phyloP scores from a whole-genome alignment of 2,329 filamentous ascomycete genomes.

The Leptographium radiaticola region DNA sequence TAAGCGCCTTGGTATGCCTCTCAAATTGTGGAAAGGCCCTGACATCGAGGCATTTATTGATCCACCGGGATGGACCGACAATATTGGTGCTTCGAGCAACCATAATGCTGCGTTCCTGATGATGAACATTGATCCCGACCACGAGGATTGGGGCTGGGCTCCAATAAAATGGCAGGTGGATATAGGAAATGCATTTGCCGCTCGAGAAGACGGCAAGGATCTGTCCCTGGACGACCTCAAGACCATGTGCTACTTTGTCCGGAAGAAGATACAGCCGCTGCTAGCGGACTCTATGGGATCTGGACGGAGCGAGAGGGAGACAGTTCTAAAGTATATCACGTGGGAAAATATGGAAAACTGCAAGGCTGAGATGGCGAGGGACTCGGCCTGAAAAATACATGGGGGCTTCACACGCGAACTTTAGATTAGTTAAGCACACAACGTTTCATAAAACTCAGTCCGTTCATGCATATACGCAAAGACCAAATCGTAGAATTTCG shows the following conservation, averaged over 20 bases:
- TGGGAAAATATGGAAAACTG: not conserved
- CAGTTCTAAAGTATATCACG: not conserved
- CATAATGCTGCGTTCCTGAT: not conserved
- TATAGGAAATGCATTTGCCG: not conserved
- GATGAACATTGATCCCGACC: not conserved
- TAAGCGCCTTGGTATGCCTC: not conserved
- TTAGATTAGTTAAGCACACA: no score
- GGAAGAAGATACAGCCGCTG: not conserved
- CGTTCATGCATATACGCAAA: no score
- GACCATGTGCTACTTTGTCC: not conserved
- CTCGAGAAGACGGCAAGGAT: not conserved
- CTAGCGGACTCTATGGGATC: not conserved
- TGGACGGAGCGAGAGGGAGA: not conserved
- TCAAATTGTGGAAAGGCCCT: not conserved
- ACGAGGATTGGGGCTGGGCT: not conserved
- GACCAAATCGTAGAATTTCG: no score
- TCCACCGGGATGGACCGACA: not conserved
- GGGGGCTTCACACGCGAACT: no score
- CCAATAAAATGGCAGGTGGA: not conserved
- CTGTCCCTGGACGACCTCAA: not conserved
- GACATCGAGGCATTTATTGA: not conserved
- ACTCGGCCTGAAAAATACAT: not conserved
- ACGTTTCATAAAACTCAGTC: no score
- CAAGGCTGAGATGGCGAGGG: not conserved
- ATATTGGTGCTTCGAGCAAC: not conserved